Conservation (phyloP, 2,329 filamentous ascomycete genomes). For the Pseudogymnoascus sp. region DNA sequence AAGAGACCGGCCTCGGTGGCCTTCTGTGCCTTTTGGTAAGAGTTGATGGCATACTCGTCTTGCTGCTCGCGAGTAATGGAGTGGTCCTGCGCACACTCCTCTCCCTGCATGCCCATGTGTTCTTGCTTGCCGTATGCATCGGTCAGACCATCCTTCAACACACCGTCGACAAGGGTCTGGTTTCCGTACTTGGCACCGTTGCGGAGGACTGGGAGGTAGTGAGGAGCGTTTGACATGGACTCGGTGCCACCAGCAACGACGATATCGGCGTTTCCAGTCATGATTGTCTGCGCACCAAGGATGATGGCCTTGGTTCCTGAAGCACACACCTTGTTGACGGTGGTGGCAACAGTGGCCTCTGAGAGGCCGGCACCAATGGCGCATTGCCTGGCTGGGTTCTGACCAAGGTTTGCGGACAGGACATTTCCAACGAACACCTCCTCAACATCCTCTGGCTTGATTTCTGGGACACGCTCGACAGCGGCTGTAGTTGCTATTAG, state of each 20-base stretch:
- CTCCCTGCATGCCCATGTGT: constrained; percentile 90
- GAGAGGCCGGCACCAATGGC: constrained; percentile 82
- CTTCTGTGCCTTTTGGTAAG: constrained; percentile 87
- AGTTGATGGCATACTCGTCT: constrained; percentile 92
- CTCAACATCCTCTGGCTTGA: constrained; percentile 85
- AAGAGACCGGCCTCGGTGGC: constrained; percentile 79
- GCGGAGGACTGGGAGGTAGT: constrained; percentile 87
- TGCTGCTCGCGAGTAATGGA: constrained; percentile 75
- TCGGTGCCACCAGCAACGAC: constrained; percentile 92
- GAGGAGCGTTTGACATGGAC: constrained; percentile 96
- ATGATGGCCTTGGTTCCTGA: constrained; percentile 92
- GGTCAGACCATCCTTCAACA: constrained; percentile 89
- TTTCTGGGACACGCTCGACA: constrained; percentile 74
- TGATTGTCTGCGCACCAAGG: constrained; percentile 92
- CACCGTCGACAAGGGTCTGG: constrained; percentile 79
- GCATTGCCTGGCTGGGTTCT: constrained; percentile 93
- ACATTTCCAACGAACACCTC: constrained; percentile 99
- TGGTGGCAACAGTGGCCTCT: constrained; percentile 76
- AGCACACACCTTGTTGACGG: constrained; percentile 98
- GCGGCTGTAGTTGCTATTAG: constrained; percentile 46
- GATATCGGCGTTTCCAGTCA: constrained; percentile 87
- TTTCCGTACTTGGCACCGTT: constrained; percentile 91
- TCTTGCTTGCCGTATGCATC: constrained; percentile 89
- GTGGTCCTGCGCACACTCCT: constrained; percentile 86
- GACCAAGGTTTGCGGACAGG: constrained; percentile 87